phyloP scores from a whole-genome alignment of 2,329 filamentous ascomycete species.

The Ophiostoma himal-ulmi region DNA sequence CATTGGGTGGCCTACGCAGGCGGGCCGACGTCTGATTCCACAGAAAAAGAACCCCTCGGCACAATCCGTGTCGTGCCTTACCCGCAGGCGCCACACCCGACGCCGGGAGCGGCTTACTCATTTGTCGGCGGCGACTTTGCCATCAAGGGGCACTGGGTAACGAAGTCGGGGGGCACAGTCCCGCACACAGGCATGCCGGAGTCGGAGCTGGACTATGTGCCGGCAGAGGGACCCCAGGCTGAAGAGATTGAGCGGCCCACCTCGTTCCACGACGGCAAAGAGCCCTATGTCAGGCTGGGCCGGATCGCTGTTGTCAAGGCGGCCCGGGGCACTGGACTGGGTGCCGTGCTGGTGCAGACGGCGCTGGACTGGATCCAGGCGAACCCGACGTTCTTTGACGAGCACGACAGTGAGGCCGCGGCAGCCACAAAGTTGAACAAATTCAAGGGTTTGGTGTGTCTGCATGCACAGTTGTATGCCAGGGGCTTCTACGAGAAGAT shows the following conservation, averaged over 20 bases:
- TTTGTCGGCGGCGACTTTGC: conserved; percentile 38
- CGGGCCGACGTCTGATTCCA: conserved; percentile 17
- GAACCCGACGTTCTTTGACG: conserved; percentile 53
- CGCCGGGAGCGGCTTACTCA: conserved; percentile 43
- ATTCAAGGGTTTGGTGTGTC: conserved; percentile 71
- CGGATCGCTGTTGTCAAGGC: conserved; percentile 64
- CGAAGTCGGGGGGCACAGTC: conserved; percentile 28
- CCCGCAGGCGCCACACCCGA: conserved; percentile 62
- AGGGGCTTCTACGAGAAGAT: conserved; percentile 60
- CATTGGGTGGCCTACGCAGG: conserved; percentile 81
- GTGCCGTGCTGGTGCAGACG: conserved; percentile 58
- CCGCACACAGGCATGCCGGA: conserved; percentile 21
- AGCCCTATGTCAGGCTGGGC: conserved; percentile 78
- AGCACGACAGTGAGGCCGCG: conserved; percentile 40
- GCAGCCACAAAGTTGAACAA: conserved; percentile 33
- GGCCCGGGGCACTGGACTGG: conserved; percentile 61
- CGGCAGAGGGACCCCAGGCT: conserved; percentile 25
- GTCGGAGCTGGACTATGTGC: conserved; percentile 24
- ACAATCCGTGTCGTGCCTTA: conserved; percentile 78
- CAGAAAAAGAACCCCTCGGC: conserved; percentile 45
- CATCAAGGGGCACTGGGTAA: conserved; percentile 24
- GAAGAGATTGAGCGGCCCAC: conserved; percentile 41
- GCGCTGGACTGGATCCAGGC: conserved; percentile 62
- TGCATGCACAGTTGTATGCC: conserved; percentile 69
- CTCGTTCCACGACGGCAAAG: conserved; percentile 52